Percentiles rank a stretch among this genome's conserved stretches.
Evolutionary conservation across 352 stramenopile species (phyloP).

Genomic region (Phytophthora meadii): DNA sequence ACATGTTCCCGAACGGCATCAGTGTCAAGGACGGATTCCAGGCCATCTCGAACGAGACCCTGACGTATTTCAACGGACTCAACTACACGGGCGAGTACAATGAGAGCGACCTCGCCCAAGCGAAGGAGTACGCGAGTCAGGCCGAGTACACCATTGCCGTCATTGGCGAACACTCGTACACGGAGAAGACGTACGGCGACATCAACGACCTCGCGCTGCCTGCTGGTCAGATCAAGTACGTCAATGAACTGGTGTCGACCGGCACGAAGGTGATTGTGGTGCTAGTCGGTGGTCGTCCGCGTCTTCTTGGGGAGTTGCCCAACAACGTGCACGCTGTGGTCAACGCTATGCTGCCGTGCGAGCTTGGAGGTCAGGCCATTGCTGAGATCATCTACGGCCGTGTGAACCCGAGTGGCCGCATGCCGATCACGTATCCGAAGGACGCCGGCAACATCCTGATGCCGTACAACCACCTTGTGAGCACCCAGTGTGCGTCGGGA

Average conservation of each 20-base stretch:
- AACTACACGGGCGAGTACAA: conserved; percentile 58
- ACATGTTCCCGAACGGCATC: conserved; percentile 63
- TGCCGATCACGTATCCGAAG: conserved; percentile 87
- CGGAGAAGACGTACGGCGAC: conserved; percentile 84
- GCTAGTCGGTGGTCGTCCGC: conserved; percentile 75
- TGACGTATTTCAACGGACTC: conserved; percentile 65
- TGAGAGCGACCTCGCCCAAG: conserved; percentile 54
- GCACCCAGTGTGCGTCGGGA: conserved; percentile 46
- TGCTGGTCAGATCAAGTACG: conserved; percentile 74
- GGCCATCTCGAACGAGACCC: conserved; percentile 30
- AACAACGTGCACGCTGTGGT: conserved; percentile 73
- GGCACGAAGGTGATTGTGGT: conserved; percentile 82
- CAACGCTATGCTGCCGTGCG: conserved; percentile 78
- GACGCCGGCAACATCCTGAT: conserved; percentile 61
- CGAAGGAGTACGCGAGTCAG: conserved; percentile 55
- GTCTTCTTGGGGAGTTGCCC: conserved; percentile 64
- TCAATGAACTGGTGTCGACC: conserved; percentile 61
- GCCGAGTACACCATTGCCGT: conserved; percentile 72
- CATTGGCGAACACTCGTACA: conserved; percentile 80
- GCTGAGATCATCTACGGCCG: conserved; percentile 82
- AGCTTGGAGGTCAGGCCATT: conserved; percentile 80
- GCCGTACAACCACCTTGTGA: conserved; percentile 77
- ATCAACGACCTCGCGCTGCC: conserved; percentile 78
- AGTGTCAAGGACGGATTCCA: conserved; percentile 67
- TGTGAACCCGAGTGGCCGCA: conserved; percentile 82